Conservation (phyloP, 1,139 yeast species). For the Casaregolazyma lundiana region DNA sequence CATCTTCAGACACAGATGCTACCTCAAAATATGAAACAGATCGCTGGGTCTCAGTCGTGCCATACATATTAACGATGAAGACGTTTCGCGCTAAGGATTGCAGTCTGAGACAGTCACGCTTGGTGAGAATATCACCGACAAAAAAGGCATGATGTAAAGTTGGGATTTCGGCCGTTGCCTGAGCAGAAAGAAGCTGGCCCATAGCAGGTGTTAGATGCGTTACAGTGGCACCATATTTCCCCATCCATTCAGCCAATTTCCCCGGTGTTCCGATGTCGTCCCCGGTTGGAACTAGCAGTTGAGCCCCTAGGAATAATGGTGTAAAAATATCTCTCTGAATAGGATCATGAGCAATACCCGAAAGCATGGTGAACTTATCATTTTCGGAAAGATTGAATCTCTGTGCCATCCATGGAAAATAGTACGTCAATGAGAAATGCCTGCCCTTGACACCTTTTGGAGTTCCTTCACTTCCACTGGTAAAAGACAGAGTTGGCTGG, state of each 20-base stretch:
- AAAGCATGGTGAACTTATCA: conserved; percentile 93
- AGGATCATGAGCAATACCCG: conserved; percentile 99
- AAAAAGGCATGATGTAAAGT: conserved; percentile 92
- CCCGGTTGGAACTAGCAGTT: conserved; percentile 84
- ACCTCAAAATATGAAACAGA: conserved; percentile 94
- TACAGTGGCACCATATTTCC: conserved; percentile 82
- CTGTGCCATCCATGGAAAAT: conserved; percentile 97
- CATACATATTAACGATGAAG: conserved; percentile 93
- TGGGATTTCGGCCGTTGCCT: conserved; percentile 88
- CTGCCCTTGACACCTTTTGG: conserved; percentile 99
- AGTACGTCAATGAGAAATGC: conserved; percentile 92
- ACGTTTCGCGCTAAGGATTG: conserved; percentile 91
- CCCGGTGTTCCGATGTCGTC: conserved; percentile 99
- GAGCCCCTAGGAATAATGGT: conserved; percentile 93
- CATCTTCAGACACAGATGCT: conserved; percentile 62
- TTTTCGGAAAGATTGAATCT: conserved; percentile 69
- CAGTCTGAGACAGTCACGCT: conserved; percentile 89
- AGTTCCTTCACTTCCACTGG: conserved; percentile 98
- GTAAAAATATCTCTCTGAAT: conserved; percentile 99
- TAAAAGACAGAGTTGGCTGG: conserved; percentile 92
- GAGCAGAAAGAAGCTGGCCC: conserved; percentile 97
- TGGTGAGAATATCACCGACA: conserved; percentile 95
- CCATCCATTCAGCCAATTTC: conserved; percentile 95
- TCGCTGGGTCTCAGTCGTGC: conserved; percentile 98
- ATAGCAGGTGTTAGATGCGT: conserved; percentile 98